phyloP scores from a whole-genome alignment of 805 yeast genomes.

The Wickerhamomyces bovis region DNA sequence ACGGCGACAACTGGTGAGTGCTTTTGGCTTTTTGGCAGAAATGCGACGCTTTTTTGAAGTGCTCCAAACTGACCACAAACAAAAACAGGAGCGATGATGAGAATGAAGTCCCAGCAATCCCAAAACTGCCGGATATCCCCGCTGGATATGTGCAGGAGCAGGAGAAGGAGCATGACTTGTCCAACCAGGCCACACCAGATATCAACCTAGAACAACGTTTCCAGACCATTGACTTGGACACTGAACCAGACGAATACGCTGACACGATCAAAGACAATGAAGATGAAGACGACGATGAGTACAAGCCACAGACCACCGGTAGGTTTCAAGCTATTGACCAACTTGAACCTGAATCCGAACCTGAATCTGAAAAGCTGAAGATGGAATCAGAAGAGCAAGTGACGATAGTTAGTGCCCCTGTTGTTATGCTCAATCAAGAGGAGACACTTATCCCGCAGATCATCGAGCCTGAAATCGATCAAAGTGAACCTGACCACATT shows the following conservation, averaged over 20 bases:
- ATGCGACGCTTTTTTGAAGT: background rate
- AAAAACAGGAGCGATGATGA: conserved; percentile 16
- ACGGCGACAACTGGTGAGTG: conserved; percentile 36
- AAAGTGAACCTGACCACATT: background rate
- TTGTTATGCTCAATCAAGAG: background rate
- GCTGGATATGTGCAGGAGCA: background rate
- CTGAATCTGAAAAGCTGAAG: background rate
- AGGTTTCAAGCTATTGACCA: conserved; percentile 7
- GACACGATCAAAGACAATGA: conserved; percentile 14
- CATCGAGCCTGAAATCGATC: background rate
- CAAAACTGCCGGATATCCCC: conserved; percentile 2
- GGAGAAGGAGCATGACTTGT: conserved; percentile 1
- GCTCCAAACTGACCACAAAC: conserved; percentile 2
- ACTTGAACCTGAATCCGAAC: background rate
- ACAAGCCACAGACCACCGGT: conserved; percentile 9
- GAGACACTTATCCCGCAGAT: background rate
- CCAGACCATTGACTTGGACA: conserved; percentile 4
- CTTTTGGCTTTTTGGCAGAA: background rate
- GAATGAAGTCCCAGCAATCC: conserved; percentile 3
- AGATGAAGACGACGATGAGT: conserved; percentile 22
- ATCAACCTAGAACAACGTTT: conserved; percentile 1
- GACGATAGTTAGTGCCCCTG: background rate
- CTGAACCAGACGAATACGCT: conserved; percentile 11
- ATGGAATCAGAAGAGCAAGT: background rate
- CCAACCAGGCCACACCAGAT: conserved; percentile 2